Base-by-base conservation (phyloP, 768 basidiomycete species). In the Neoboletus brunneissimus region DNA sequence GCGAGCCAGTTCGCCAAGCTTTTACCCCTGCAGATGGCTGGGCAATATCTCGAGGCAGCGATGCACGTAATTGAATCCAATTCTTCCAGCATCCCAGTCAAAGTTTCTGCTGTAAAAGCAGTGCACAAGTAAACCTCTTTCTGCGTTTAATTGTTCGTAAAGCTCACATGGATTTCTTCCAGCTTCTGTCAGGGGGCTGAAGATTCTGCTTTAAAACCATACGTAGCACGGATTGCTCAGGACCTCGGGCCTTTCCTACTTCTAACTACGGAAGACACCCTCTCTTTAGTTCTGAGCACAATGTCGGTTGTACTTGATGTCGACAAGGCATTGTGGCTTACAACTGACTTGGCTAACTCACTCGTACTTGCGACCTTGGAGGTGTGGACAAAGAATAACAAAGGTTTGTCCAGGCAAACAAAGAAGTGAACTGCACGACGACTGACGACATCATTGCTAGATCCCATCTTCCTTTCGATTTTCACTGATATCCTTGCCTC, bases 101-200 rank as follows among this genome's bases (percentile, higher is more conserved):
- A 98, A 72, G 79, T 98, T 6, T 95, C 93, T 1, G 95, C 96
- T 11, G 89, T 98, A 27, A 91, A 92, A 71, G 94, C 96, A 3
- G 80, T 98, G 38, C 86, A 91, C 65, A 95, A 98, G 97, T 98
- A 64, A 55, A 85, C 69, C 18, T 23, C 7, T 35, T 55, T 42
- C n/a, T 42, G 20, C 8, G 1, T 27, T 51, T n/a, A 25, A 13
- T 35, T 12, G 1, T 11, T 29, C 29, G 4, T 38, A 12, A 16
- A 1, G 22, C 53, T 69, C 18, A 67, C 61, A 13, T 44, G n/a
- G 42, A 18, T 20, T 4, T 48, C 56, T n/a, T 55, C 20, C 54
- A 91, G 89, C 67, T 90, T 90, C 75, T 89, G 83, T 71, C 78
- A 85, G 54, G 82, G 79, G 7, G 81, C 83, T 16, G 70, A 73